Base-by-base conservation (phyloP, 495 filamentous ascomycete genomes). In the Peziza echinospora region DNA sequence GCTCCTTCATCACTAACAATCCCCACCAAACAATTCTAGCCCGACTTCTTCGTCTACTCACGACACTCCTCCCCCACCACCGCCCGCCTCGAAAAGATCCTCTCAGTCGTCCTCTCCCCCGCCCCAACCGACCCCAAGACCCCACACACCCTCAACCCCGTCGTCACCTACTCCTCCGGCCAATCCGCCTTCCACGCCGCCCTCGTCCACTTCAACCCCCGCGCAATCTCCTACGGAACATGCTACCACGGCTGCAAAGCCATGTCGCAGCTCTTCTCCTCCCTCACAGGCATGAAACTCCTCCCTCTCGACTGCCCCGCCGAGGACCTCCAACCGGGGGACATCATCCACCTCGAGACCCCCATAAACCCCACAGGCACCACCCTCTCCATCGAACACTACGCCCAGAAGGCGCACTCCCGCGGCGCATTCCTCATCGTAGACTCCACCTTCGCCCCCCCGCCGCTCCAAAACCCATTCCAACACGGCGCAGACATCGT, bases 221-320 rank as follows among this genome's bases (percentile, higher is more conserved):
- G 71, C 41, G 73, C 75, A 34, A 71, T 97, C 41, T 71, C 82
- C 53, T 79, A 93, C 51, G 76, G 76, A 26, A 75, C 69, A 41
- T 84, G 82, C 26, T 97, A 97, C 63, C 89, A 97, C 65, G 89
- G 89, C 54, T 87, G 80, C 63, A 84, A 92, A 63, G 84, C 79
- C 47, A 77, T 92, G 17, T 70, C 93, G 46, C 59, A 60, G 5
- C 60, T 97, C 42, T 68, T 87, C 47, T 55, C 66, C 48, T 77
- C 77, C 49, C 70, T 93, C 16, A 81, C 73, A 19, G 77, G 77
- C 0, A 69, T 85, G 17, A 58, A 75, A 49, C 69, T 76, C 41
- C 65, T 93, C 9, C 62, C 67, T 1, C 68, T 89, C 9, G 68
- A 80, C 54, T 77, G 73, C 40, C 47, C 66, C 0, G 61, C 68